Evolutionary conservation across 1,284 basidiomycete species (phyloP), one percentile per base, ranked within the genome.

Genomic region (Apiotrichum sp.): DNA sequence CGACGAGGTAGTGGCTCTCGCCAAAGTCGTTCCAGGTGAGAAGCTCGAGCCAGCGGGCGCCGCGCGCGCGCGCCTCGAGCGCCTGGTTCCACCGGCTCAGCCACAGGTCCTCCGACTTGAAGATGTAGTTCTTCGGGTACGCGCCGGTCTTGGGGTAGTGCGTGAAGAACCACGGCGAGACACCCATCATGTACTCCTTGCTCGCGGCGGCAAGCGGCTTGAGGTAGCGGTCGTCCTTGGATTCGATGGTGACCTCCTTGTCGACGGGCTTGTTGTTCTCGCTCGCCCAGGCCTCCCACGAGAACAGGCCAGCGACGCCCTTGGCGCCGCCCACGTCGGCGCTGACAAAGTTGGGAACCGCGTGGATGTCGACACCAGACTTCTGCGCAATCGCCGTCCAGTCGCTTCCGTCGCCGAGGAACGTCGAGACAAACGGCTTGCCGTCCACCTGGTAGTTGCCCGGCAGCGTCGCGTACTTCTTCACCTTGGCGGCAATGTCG

Each of bases 1-100:
- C 69, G 50, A 77, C 61, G 45, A 47, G 45, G 59, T 77, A 66
- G 56, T 74, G 72, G 8, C 72, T 72, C 62, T 77, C 76, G 57
- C 71, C 69, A 50, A 69, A 77, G 65, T 77, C 76, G 62, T 76
- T 77, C 76, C 76, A 77, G 9, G 74, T 75, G 13, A 76, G 63
- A 41, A 76, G 71, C 62, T 77, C 76, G 52, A 76, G 41, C 44
- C 67, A 74, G 31, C 71, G 47, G 35, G 51, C 47, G 35, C 62
- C 55, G 8, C 9, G 10, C 8, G 22, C 13, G 8, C 64, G 62
- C 4, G 76, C 48, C 33, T 55, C 16, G 31, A 77, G 57, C 40
- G 75, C 66, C 60, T 76, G 66, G 7, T 74, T 65, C 76, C 76
- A 77, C 43, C 76, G 62, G 50, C 69, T 63, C 55, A 71, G 66